Evolutionary conservation across 2,329 filamentous ascomycete species (phyloP).

Genomic region (Corynespora cassiicola): DNA sequence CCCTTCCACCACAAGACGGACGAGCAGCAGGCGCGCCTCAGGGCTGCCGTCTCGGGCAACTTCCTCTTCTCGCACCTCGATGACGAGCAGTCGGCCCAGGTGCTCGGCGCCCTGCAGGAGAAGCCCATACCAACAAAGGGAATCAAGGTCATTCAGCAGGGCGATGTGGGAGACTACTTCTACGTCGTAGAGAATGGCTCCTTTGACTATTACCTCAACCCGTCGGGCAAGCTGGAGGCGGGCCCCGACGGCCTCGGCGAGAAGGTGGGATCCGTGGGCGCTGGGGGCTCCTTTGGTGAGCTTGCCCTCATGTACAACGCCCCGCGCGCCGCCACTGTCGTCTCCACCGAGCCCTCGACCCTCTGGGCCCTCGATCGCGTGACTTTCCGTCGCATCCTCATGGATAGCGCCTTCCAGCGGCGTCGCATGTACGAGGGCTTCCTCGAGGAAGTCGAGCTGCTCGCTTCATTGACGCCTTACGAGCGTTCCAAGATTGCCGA

Average conservation of each 20-base stretch:
- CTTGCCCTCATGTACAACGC: slow-evolving; percentile 98
- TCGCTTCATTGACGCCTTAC: slow-evolving; percentile 84
- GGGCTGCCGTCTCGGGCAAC: slow-evolving; percentile 82
- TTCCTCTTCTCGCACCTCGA: slow-evolving; percentile 95
- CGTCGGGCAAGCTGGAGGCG: slow-evolving; percentile 75
- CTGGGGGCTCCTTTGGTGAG: slow-evolving; percentile 95
- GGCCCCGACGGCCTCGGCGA: slow-evolving; percentile 82
- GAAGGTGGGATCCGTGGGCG: slow-evolving; percentile 80
- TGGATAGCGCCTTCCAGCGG: slow-evolving; percentile 97
- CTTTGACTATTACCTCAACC: slow-evolving; percentile 92
- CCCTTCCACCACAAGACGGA: slow-evolving; percentile 82
- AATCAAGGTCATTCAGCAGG: slow-evolving; percentile 90
- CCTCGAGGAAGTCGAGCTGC: slow-evolving; percentile 88
- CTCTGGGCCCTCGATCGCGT: slow-evolving; percentile 95
- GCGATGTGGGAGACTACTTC: slow-evolving; percentile 95
- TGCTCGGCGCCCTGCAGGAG: slow-evolving; percentile 89
- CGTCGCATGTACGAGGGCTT: slow-evolving; percentile 98
- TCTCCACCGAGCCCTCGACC: slow-evolving; percentile 81
- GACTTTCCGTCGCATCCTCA: slow-evolving; percentile 96
- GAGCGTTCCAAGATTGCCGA: slow-evolving; percentile 98
- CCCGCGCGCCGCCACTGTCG: slow-evolving; percentile 90
- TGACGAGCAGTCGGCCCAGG: slow-evolving; percentile 87
- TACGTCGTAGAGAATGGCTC: slow-evolving; percentile 92
- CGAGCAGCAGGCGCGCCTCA: slow-evolving; percentile 81
- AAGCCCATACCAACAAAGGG: slow-evolving; percentile 94